Evolutionary conservation across 345 rosid genomes (phyloP), one percentile per base, ranked within the genome.

Genomic region (Psidium guajava): DNA sequence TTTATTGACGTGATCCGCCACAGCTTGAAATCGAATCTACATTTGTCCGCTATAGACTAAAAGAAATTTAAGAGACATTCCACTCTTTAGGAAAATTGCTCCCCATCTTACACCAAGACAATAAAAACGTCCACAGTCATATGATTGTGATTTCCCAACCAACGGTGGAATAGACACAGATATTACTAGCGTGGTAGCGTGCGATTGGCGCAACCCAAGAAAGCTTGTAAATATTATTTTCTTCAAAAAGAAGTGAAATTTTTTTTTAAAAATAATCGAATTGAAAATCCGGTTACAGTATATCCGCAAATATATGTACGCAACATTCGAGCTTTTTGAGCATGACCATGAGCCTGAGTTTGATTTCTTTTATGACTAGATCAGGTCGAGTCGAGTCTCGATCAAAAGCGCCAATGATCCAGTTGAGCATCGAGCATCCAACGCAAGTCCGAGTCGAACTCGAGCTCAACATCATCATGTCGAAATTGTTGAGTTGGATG

Each of bases 401-500:
- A 16, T 10, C 44, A 2, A 0, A 61, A 0, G 32, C 18, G 15
- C 36, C 21, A 1, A 61, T 61, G 21, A 40, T 61, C 42, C 0
- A 0, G 27, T 28, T 0, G 42, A 61, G 74, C 3, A 11, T 27
- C 5, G 0, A 28, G 21, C 12, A 32, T 28, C 0, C 0, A 14
- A 5, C 21, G 3, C 6, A 0, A 21, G 74, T 28, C 0, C 8
- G 5, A 61, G 22, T 15, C 0, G 0, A 61, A 12, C 5, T 61
- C 0, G 22, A 28, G 44, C 24, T 4, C 8, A 6, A 44, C 50
- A 52, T 18, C 77, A 36, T 0, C 0, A 0, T 4, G 12, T 6
- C 1, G 36, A 3, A 36, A 36, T 36, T 36, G 36, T 3, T 36
- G 36, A 36, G 36, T 36, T 36, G 36, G 36, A 36, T 36, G 3